phyloP scores from a whole-genome alignment of 2,329 filamentous ascomycete genomes.

The Penicillium sp. region DNA sequence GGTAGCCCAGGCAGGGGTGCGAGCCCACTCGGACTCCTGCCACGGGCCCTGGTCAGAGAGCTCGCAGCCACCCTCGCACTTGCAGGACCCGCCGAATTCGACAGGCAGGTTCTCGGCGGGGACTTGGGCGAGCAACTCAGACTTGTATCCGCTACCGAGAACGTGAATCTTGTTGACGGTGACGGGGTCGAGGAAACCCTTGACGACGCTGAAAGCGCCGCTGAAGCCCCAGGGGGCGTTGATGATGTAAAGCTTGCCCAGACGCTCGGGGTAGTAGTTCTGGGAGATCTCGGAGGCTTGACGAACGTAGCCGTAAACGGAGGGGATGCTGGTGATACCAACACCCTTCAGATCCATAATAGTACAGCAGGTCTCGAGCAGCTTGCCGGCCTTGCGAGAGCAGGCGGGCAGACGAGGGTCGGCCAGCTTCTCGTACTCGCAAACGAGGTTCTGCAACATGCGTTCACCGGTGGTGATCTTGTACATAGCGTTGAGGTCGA shows the following conservation, averaged over 20 bases:
- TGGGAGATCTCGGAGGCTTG: conserved; percentile 86
- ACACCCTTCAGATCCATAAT: conserved; percentile 98
- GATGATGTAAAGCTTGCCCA: conserved; percentile 95
- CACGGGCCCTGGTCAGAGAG: conserved; percentile 90
- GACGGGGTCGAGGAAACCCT: conserved; percentile 93
- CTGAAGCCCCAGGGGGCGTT: conserved; percentile 97
- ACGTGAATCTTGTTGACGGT: conserved; percentile 96
- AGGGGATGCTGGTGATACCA: conserved; percentile 72
- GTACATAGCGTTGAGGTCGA: conserved; percentile 84
- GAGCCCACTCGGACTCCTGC: conserved; percentile 52
- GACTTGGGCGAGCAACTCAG: conserved; percentile 79
- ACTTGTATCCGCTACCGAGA: conserved; percentile 76
- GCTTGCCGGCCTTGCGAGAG: conserved; percentile 82
- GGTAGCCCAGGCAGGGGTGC: conserved; percentile 43
- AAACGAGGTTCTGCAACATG: conserved; percentile 94
- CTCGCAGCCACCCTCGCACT: conserved; percentile 77
- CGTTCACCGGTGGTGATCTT: conserved; percentile 89
- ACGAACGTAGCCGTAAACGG: conserved; percentile 84
- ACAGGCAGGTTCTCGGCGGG: conserved; percentile 86
- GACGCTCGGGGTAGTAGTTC: conserved; percentile 98
- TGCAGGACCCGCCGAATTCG: conserved; percentile 78
- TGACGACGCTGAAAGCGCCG: conserved; percentile 78
- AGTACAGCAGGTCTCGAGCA: conserved; percentile 96
- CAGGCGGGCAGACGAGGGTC: conserved; percentile 93
- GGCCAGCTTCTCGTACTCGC: conserved; percentile 94